Percentiles rank a stretch among this genome's conserved stretches.
phyloP scores from a whole-genome alignment of 768 basidiomycete genomes.

The Mrakia gelida region DNA sequence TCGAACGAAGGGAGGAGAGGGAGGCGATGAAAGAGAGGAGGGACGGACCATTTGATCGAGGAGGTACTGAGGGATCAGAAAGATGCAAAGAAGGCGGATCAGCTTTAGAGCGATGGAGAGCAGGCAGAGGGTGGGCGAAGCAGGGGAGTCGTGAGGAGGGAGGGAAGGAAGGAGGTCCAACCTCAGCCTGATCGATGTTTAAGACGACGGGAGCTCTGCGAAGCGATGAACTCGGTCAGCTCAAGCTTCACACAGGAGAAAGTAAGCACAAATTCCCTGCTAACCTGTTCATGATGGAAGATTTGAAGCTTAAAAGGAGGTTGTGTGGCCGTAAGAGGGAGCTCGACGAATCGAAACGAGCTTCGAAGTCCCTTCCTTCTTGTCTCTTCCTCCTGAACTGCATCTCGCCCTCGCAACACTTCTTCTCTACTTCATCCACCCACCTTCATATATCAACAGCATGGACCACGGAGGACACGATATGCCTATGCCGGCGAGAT shows the following conservation, averaged over 20 bases:
- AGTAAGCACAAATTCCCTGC: background rate
- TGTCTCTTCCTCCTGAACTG: background rate
- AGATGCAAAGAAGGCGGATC: background rate
- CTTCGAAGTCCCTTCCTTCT: background rate
- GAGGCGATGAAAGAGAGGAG: background rate
- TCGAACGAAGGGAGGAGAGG: background rate
- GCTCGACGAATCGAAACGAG: background rate
- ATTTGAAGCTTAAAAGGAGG: background rate
- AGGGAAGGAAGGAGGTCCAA: background rate
- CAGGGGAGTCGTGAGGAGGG: background rate
- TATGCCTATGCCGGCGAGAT: constrained; percentile 11
- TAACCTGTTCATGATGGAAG: background rate
- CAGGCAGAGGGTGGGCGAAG: background rate
- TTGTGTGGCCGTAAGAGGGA: background rate
- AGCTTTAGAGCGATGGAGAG: background rate
- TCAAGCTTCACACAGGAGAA: too few relatives aligned
- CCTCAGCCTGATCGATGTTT: background rate
- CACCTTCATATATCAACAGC: background rate
- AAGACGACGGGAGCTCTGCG: background rate
- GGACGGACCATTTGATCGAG: background rate
- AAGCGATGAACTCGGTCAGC: background rate
- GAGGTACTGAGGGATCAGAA: background rate
- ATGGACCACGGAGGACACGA: constrained; percentile 29
- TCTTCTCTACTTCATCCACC: background rate
- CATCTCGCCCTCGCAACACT: background rate